Conservation (phyloP, 2,329 filamentous ascomycete species). For the Fusarium sp. region DNA sequence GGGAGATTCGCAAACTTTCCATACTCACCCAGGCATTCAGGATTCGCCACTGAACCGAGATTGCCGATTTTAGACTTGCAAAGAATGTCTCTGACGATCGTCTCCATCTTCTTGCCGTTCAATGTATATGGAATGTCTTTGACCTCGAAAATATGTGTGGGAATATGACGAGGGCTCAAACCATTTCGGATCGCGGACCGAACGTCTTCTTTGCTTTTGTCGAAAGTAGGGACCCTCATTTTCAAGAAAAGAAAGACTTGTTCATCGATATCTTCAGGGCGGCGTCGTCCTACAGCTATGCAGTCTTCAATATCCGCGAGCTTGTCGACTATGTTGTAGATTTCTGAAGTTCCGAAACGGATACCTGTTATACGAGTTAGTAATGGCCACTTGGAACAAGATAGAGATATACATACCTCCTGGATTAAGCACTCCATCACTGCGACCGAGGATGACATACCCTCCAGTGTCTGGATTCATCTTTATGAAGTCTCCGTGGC, state of each 20-base stretch:
- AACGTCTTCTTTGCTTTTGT: too few species aligned
- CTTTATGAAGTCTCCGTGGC: not conserved
- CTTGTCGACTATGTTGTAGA: not conserved
- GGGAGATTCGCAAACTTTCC: not conserved
- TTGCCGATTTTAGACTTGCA: not conserved
- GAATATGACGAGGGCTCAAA: not conserved
- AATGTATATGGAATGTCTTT: slow-evolving; percentile 3
- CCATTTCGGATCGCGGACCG: too few species aligned
- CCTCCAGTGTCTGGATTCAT: not conserved
- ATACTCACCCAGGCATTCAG: not conserved
- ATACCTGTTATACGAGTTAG: not conserved
- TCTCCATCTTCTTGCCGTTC: slow-evolving; percentile 5
- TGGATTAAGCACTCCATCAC: not conserved
- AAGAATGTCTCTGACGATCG: not conserved
- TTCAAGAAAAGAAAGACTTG: not conserved
- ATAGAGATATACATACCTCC: not conserved
- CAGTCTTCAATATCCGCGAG: not conserved
- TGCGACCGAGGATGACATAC: not conserved
- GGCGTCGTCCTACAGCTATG: not conserved
- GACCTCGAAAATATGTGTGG: slow-evolving; percentile 2
- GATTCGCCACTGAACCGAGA: not conserved
- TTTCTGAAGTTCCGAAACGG: not conserved
- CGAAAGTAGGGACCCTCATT: too few species aligned
- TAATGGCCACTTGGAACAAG: too few species aligned
- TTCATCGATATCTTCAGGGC: not conserved